A percentile compares a stretch with the other conserved stretches of the same genome.
phyloP scores from a whole-genome alignment of 495 filamentous ascomycete species.

The Trichodelitschia bisporula region DNA sequence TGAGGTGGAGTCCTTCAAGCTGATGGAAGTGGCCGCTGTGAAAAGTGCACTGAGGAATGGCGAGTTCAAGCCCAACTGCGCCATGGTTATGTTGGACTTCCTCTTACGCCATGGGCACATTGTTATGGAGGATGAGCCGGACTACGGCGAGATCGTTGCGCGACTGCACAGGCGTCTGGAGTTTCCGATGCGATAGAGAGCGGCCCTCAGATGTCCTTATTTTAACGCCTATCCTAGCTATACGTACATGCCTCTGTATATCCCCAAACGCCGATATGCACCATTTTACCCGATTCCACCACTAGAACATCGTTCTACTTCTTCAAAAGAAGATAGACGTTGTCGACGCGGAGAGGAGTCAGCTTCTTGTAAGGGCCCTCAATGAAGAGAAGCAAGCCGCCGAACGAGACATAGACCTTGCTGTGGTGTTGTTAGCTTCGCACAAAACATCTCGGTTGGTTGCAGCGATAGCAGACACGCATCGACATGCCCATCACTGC shows the following conservation, averaged over 20 bases:
- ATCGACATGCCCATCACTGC: too few relatives aligned
- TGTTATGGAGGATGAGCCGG: constrained; percentile 55
- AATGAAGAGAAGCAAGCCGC: constrained; percentile 67
- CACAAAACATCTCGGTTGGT: not conserved
- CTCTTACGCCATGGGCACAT: constrained; percentile 68
- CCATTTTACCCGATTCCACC: too few relatives aligned
- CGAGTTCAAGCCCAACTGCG: constrained; percentile 88
- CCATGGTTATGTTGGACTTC: constrained; percentile 64
- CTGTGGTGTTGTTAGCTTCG: constrained; percentile 21
- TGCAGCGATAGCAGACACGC: constrained; percentile 1
- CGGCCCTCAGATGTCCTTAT: too few relatives aligned
- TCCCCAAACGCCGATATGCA: constrained; percentile 5
- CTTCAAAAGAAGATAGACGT: constrained; percentile 83
- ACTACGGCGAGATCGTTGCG: constrained; percentile 53
- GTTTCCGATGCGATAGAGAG: constrained; percentile 36
- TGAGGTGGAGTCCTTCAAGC: constrained; percentile 68
- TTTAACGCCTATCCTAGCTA: not conserved
- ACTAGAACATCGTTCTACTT: too few relatives aligned
- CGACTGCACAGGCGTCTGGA: constrained; percentile 58
- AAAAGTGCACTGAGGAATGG: constrained; percentile 41
- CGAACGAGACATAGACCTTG: constrained; percentile 80
- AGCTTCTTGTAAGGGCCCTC: constrained; percentile 93
- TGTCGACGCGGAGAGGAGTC: constrained; percentile 67
- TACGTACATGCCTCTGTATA: not conserved
- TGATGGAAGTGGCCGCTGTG: constrained; percentile 52